phyloP scores from a whole-genome alignment of 768 basidiomycete species.

The Amanita muscaria region DNA sequence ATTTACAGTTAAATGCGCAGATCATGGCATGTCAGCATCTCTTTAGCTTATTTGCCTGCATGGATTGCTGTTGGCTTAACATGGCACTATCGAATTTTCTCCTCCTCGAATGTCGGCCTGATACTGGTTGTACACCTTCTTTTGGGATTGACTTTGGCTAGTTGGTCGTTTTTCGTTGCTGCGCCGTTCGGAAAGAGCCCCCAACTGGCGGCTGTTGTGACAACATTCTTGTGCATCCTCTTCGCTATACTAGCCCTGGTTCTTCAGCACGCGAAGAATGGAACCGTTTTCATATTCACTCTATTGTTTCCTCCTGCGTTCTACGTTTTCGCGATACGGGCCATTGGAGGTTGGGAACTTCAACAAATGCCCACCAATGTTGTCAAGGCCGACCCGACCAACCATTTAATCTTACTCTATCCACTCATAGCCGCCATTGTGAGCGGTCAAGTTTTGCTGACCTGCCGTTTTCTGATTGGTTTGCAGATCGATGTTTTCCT shows the following conservation, averaged over 20 bases:
- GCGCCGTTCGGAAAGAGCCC: constrained; percentile 67
- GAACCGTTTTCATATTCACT: constrained; percentile 50
- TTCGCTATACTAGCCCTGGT: constrained; percentile 62
- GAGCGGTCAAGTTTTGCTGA: constrained; percentile 15
- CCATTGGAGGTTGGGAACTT: constrained; percentile 61
- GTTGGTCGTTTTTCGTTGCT: constrained; percentile 65
- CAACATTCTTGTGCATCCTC: constrained; percentile 58
- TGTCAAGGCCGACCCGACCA: constrained; percentile 53
- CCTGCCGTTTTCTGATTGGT: not conserved
- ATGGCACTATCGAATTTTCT: constrained; percentile 65
- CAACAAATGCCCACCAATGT: constrained; percentile 45
- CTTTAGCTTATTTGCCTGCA: constrained; percentile 62
- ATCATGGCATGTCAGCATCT: constrained; percentile 65
- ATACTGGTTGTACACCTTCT: constrained; percentile 59
- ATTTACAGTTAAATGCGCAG: constrained; percentile 35
- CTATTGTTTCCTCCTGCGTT: constrained; percentile 70
- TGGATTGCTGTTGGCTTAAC: constrained; percentile 61
- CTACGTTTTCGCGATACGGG: constrained; percentile 63
- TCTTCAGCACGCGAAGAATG: constrained; percentile 32
- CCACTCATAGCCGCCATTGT: constrained; percentile 60
- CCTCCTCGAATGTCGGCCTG: constrained; percentile 46
- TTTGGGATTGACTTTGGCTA: constrained; percentile 56
- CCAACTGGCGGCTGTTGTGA: constrained; percentile 57
- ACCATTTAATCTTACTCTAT: constrained; percentile 42
- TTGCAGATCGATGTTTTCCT: constrained; percentile 60